phyloP scores from a whole-genome alignment of 2,329 filamentous ascomycete genomes.

The Arthrinium puccinioides region DNA sequence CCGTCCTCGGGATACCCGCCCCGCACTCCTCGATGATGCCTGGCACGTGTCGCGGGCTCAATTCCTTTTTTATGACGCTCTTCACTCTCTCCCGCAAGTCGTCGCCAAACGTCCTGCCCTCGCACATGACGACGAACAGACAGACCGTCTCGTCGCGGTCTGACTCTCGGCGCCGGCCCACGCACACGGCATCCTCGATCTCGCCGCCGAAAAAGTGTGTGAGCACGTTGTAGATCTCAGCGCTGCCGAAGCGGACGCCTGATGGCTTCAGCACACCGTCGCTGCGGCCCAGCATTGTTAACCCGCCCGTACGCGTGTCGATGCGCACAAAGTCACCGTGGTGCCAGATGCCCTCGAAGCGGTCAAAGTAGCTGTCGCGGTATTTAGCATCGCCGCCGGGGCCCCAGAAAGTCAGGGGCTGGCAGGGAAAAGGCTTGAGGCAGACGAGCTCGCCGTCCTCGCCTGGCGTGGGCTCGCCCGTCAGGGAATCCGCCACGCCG shows the following conservation, averaged over 20 bases:
- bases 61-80: constrained; percentile 61
- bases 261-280: constrained; percentile 91
- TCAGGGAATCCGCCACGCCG: constrained; percentile 48
- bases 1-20: constrained; percentile 80
- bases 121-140: constrained; percentile 74
- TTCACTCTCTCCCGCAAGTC: constrained; percentile 60
- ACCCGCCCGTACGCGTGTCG: constrained; percentile 63
- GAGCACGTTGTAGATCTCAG: constrained; percentile 95
- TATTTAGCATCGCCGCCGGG: constrained; percentile 68
- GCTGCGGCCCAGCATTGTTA: constrained; percentile 86
- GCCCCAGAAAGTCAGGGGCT: constrained; percentile 87
- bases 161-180: constrained; percentile 64
- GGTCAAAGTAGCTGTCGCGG: constrained; percentile 77
- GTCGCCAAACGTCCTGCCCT: constrained; percentile 47
- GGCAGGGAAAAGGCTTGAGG: constrained; percentile 77
- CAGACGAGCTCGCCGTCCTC: constrained; percentile 86
- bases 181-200: constrained; percentile 80
- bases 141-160: constrained; percentile 84
- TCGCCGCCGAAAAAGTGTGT: constrained; percentile 72
- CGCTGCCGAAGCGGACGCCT: constrained; percentile 85
- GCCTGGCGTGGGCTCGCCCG: constrained; percentile 48
- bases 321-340: constrained; percentile 85
- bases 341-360: constrained; percentile 76
- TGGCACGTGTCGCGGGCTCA: constrained; percentile 87
- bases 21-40: constrained; percentile 71